phyloP scores from a whole-genome alignment of 805 yeast genomes.

The Yarrowia sp. region DNA sequence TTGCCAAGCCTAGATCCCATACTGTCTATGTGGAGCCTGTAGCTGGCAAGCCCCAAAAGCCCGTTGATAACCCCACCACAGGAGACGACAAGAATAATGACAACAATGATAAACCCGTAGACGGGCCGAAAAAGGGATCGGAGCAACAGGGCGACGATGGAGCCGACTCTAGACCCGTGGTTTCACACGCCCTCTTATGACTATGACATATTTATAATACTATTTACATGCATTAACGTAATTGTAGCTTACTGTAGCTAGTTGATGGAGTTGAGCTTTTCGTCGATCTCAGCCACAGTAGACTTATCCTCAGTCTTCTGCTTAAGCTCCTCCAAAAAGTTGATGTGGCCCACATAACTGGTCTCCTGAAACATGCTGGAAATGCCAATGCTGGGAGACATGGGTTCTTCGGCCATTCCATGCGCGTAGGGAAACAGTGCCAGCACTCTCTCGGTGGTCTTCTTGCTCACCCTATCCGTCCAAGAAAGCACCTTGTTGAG shows the following conservation, averaged over 20 bases:
- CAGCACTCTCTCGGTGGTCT: not conserved
- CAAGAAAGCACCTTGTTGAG: not conserved
- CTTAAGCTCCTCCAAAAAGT: constrained; percentile 9
- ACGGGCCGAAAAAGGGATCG: constrained; percentile 11
- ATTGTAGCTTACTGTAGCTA: not conserved
- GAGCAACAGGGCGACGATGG: not conserved
- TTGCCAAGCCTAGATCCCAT: constrained; percentile 50
- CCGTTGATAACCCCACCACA: not conserved
- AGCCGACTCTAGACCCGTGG: constrained; percentile 12
- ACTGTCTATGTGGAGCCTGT: constrained; percentile 10
- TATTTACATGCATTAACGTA: constrained; percentile 23
- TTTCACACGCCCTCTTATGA: constrained; percentile 22
- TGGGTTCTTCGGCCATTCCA: constrained; percentile 10
- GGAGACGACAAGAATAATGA: not conserved
- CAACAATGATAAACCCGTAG: constrained; percentile 20
- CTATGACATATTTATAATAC: constrained; percentile 25
- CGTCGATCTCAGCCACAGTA: not conserved
- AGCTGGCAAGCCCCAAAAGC: not conserved
- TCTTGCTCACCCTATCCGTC: not conserved
- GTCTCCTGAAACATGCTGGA: constrained; percentile 18
- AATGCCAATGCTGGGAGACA: not conserved
- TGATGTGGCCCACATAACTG: not conserved
- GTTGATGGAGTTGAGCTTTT: constrained; percentile 5
- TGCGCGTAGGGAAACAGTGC: not conserved
- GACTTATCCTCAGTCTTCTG: constrained; percentile 3